These are phyloP conservation scores for Scheffersomyces titani DNA, from an alignment of 1,139 yeast species.

Conservation along the genomic window DNA sequence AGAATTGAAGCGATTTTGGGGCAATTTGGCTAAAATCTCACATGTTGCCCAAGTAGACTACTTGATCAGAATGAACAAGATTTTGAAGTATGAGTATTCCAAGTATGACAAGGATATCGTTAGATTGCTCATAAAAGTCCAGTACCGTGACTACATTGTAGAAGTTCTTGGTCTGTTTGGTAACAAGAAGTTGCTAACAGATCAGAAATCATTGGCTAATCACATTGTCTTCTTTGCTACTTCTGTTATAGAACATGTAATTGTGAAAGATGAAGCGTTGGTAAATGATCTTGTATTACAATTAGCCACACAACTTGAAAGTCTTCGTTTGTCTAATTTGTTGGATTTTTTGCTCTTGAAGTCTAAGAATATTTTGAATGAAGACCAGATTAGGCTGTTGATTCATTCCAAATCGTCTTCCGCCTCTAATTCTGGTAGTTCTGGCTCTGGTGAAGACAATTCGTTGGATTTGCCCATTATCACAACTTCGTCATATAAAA, in stretches of 20 bases:
- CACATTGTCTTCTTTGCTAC: neutral
- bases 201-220: neutral
- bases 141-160: slow-evolving; percentile 10
- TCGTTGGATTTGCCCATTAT: neutral
- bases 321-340: neutral
- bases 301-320: neutral
- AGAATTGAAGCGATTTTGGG: slow-evolving; percentile 16
- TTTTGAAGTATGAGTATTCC: slow-evolving; percentile 4
- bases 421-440: neutral
- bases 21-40: slow-evolving; percentile 11
- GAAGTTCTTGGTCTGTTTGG: slow-evolving; percentile 2
- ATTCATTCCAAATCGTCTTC: neutral
- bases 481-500: slow-evolving; percentile 7
- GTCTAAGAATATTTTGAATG: slow-evolving; percentile 3
- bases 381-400: slow-evolving; percentile 1
- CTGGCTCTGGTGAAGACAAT: neutral
- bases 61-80: slow-evolving; percentile 8
- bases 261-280: neutral
- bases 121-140: slow-evolving; percentile 6
- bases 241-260: neutral
- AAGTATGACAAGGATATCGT: slow-evolving; percentile 15
- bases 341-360: slow-evolving; percentile 7
- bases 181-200: neutral
- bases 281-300: neutral
- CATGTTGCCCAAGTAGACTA: slow-evolving; percentile 13